Percentiles rank a stretch among this genome's conserved stretches.
Conservation (phyloP, 352 stramenopile species). For the Pythium guiyangense region DNA sequence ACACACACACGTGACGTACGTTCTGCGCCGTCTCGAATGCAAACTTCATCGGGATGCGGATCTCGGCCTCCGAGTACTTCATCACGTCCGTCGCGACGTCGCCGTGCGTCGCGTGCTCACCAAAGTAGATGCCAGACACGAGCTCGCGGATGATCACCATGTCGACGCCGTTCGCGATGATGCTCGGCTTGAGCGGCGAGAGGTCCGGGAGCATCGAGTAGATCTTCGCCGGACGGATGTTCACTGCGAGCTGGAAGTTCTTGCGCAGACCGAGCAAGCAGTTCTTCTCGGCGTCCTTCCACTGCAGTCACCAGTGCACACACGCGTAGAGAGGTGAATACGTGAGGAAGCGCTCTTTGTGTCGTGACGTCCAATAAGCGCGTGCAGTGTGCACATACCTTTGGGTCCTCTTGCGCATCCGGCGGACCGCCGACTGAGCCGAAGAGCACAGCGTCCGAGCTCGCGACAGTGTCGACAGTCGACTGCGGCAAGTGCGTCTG, state of each 20-base stretch:
- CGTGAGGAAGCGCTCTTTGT: too few relatives aligned
- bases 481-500: constrained; percentile 92
- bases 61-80: constrained; percentile 96
- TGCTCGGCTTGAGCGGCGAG: constrained; percentile 95
- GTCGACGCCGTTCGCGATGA: constrained; percentile 95
- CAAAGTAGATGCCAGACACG: constrained; percentile 99
- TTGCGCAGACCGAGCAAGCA: constrained; percentile 97
- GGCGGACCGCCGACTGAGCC: constrained; percentile 95
- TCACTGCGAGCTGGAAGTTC: constrained; percentile 97
- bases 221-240: constrained; percentile 98
- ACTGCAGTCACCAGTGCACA: constrained; percentile 20
- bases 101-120: constrained; percentile 75
- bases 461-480: constrained; percentile 91
- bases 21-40: constrained; percentile 80
- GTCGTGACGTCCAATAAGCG: too few relatives aligned
- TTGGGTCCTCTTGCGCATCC: constrained; percentile 86
- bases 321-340: not conserved
- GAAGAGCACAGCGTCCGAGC: constrained; percentile 92
- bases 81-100: constrained; percentile 92
- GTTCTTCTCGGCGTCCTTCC: constrained; percentile 92
- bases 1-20: constrained; percentile 26
- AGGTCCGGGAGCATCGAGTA: constrained; percentile 96
- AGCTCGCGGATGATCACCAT: constrained; percentile 99
- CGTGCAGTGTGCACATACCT: constrained; percentile 21
- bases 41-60: constrained; percentile 81